Base-by-base conservation (phyloP, 169 alveolate genomes). In the Besnoitia besnoiti region DNA sequence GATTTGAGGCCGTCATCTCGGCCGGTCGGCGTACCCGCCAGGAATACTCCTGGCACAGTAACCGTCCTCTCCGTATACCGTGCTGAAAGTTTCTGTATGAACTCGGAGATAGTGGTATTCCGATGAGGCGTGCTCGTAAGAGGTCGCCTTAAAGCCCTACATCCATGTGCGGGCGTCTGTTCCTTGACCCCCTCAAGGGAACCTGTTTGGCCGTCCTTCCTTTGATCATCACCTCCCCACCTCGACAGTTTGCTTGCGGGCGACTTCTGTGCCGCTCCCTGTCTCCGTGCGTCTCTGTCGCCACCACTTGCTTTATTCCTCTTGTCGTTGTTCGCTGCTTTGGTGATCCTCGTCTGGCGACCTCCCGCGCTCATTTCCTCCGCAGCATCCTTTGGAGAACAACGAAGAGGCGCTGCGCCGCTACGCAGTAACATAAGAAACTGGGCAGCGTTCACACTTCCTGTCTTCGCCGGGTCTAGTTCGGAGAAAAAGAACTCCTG, bases 201-300 rank as follows among this genome's bases (percentile, higher is more conserved):
- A 55, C 30, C 3, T 55, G 12, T 21, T 73, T 73, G 82, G 47
- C 47, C 16, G 5, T 73, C 82, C n/a, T 42, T n/a, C n/a, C n/a
- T 73, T 42, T 37, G 46, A 73, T 73, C 82, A 27, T 73, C 82
- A 1, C 82, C 82, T 55, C 24, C n/a, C n/a, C n/a, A n/a, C 67
- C 24, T 73, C 27, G 82, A n/a, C n/a, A 37, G 39, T 37, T 73
- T 73, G 82, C 47, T 73, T 16, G 82, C 39, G 44, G 82, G 82
- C 16, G 82, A 35, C 82, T 73, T 73, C 46, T 73, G 87, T 10
- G 55, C 87, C 27, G 59, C 87, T 42, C 61, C n/a, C 10, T 30
- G 87, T 21, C 55, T 4, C 24, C 10, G 35, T 30, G 59, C 76
- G 55, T 35, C 39, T 50, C 91, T 51, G 27, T 51, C 87, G 33